Base-by-base conservation (phyloP, 768 basidiomycete species). In the Russula sp. region DNA sequence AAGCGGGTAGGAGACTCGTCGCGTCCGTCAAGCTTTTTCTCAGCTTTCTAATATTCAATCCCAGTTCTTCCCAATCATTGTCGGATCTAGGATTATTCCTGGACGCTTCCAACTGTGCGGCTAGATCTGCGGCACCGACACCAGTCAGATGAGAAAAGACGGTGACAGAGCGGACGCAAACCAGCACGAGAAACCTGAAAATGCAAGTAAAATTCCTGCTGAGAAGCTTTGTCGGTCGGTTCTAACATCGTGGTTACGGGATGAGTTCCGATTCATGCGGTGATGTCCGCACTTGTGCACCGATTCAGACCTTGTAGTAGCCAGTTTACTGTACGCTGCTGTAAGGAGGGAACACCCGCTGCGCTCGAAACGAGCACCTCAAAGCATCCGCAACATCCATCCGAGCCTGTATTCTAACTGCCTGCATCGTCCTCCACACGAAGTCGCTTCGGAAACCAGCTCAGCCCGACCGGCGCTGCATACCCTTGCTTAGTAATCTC, bases 1-100 rank as follows among this genome's bases (percentile, higher is more conserved):
- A 90, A 44, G 80, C 76, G 4, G 89, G 86, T 50, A 93, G 74
- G 61, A 80, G 83, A 7, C 80, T 79, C 9, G 82, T 83, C 6
- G 86, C 88, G 70, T 85, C 87, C 6, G 79, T 76, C 18, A 92
- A 77, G 27, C 76, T 77, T 68, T 86, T 91, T 49, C 82, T 77
- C 49, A 90, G 72, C 63, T 80, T 82, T 4, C 84, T 80, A 20
- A 87, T 72, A 34, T 60, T 35, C 42, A 62, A 16, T 4, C 61
- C 39, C 14, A 66, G 22, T 18, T 59, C 61, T 40, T 63, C 50
- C 39, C 34, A 50, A 20, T 47, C 18, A 45, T 22, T 48, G 32
- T 72, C 64, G 8, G 75, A 57, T n/a, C 71, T 62, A 35, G 72
- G 66, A 9, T 59, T 37, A 68, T 65, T 66, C 44, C 77, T 81